Evolutionary conservation across 495 filamentous ascomycete species (phyloP).

Genomic region (Lophiotrema nucula): DNA sequence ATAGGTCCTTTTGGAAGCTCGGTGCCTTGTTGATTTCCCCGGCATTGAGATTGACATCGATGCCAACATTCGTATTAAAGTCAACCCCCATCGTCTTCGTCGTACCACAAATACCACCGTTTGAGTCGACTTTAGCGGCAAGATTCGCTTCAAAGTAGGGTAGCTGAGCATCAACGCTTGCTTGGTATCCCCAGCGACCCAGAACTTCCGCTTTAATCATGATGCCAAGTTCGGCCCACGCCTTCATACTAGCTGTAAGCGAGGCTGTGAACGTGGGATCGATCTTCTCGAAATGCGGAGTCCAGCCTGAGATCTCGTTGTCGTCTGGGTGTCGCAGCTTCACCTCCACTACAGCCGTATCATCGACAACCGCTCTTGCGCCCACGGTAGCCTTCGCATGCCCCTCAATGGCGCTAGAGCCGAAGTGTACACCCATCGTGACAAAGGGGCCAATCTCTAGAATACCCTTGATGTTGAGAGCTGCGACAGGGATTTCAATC

Average conservation of each 20-base stretch:
- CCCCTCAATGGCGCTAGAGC: slow-evolving; percentile 1
- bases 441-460: slow-evolving; percentile 19
- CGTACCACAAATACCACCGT: slow-evolving; percentile 13
- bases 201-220: slow-evolving; percentile 8
- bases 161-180: slow-evolving; percentile 10
- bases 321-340: not conserved
- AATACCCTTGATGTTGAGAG: slow-evolving; percentile 7
- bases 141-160: slow-evolving; percentile 15
- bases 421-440: slow-evolving; percentile 15
- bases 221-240: slow-evolving; percentile 18
- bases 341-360: slow-evolving; percentile 5
- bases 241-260: not conserved
- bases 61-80: slow-evolving; percentile 7
- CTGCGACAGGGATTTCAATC: slow-evolving; percentile 13
- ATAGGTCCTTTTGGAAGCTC: slow-evolving; percentile 8
- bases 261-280: slow-evolving; percentile 6
- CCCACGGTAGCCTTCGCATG: not conserved
- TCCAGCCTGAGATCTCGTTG: slow-evolving; percentile 10
- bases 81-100: slow-evolving; percentile 10
- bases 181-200: slow-evolving; percentile 16
- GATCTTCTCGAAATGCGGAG: slow-evolving; percentile 12
- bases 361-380: slow-evolving; percentile 1
- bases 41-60: slow-evolving; percentile 17
- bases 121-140: not conserved
- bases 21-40: slow-evolving; percentile 9